These are phyloP conservation scores for Citeromyces nyonsensis DNA, from an alignment of 805 yeast genomes.

Conservation along the genomic window DNA sequence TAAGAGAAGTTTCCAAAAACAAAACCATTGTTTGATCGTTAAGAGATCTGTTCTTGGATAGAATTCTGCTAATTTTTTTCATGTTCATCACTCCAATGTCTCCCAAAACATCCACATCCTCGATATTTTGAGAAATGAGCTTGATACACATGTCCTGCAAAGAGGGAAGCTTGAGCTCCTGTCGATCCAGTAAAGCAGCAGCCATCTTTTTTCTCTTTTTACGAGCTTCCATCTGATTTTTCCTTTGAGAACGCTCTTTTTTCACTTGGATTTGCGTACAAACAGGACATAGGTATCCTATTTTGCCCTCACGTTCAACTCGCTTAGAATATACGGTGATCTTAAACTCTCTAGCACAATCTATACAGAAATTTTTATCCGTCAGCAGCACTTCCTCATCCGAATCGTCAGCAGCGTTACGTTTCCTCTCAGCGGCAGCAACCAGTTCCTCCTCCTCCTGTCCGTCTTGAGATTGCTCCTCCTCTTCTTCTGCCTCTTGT, in stretches of 20 bases:
- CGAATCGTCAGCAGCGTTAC: constrained; percentile 17
- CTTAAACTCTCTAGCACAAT: constrained; percentile 42
- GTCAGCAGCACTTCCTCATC: constrained; percentile 14
- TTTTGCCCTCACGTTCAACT: constrained; percentile 23
- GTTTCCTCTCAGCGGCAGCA: constrained; percentile 9
- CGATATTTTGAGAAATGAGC: constrained; percentile 48
- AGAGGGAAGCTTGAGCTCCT: constrained; percentile 45
- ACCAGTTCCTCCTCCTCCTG: constrained; percentile 6
- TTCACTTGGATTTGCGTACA: constrained; percentile 31
- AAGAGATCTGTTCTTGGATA: constrained; percentile 72
- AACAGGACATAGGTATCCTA: constrained; percentile 54
- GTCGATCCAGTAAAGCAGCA: constrained; percentile 65
- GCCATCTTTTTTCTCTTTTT: constrained; percentile 71
- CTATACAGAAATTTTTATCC: constrained; percentile 27
- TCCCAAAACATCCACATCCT: constrained; percentile 69
- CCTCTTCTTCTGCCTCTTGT: constrained; percentile 13
- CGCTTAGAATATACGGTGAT: constrained; percentile 53
- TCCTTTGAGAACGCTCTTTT: constrained; percentile 26
- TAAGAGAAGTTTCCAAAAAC: constrained; percentile 49
- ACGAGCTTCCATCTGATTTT: constrained; percentile 47
- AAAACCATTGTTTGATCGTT: constrained; percentile 57
- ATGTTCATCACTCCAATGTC: constrained; percentile 69
- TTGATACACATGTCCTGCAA: constrained; percentile 74
- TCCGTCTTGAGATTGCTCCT: constrained; percentile 7
- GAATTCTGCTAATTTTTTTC: constrained; percentile 56